Conservation (phyloP, 2,329 filamentous ascomycete genomes). For the Pseudogymnoascus sp. region DNA sequence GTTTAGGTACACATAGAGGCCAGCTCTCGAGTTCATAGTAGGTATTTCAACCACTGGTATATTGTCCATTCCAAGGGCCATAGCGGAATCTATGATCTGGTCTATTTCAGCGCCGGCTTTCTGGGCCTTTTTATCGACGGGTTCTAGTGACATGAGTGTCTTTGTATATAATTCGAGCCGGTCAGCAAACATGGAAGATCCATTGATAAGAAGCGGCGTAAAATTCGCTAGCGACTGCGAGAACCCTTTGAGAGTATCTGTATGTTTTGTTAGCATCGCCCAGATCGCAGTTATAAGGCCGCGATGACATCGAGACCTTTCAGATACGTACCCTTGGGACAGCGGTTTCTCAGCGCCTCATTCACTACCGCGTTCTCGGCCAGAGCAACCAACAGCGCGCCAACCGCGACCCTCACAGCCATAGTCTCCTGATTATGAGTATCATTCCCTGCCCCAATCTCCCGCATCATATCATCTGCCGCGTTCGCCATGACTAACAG, state of each 20-base stretch:
- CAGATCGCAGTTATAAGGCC: background rate
- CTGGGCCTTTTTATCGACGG: slow-evolving; percentile 43
- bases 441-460: slow-evolving; percentile 34
- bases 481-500: slow-evolving; percentile 45
- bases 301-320: no score
- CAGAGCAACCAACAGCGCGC: slow-evolving; percentile 52
- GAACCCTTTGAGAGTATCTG: slow-evolving; percentile 41
- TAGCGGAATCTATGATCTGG: slow-evolving; percentile 47
- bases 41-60: slow-evolving; percentile 54
- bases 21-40: slow-evolving; percentile 66
- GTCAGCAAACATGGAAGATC: slow-evolving; percentile 40
- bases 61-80: slow-evolving; percentile 37
- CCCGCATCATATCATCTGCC: slow-evolving; percentile 35
- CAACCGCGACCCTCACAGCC: slow-evolving; percentile 53
- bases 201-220: slow-evolving; percentile 48
- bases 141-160: slow-evolving; percentile 47
- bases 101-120: slow-evolving; percentile 44
- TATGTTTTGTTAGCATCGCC: slow-evolving; percentile 7
- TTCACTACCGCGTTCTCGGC: slow-evolving; percentile 51
- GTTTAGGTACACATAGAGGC: slow-evolving; percentile 78
- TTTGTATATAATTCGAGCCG: slow-evolving; percentile 49
- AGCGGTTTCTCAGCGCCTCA: slow-evolving; percentile 41
- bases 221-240: slow-evolving; percentile 45
- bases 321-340: slow-evolving; percentile 41
- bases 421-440: slow-evolving; percentile 46